phyloP scores from a whole-genome alignment of 2,329 filamentous ascomycete species.

The Phaeosphaeriaceae sp. region DNA sequence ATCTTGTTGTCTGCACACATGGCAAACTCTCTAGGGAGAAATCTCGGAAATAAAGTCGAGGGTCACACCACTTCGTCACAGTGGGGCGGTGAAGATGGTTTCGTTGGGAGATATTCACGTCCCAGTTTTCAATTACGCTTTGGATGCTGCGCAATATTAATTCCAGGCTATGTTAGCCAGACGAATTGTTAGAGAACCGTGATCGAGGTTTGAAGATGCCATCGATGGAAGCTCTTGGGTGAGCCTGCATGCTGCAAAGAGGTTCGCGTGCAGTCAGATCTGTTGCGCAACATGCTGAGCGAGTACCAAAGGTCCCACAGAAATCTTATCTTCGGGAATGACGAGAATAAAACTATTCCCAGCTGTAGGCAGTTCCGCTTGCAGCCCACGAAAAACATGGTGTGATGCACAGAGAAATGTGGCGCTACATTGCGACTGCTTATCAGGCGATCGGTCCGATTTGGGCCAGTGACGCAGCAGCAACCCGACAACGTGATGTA shows the following conservation, averaged over 20 bases:
- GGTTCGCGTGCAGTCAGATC: not conserved
- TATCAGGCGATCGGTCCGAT: slow-evolving; percentile 22
- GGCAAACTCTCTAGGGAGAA: slow-evolving; percentile 1
- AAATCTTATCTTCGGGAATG: not conserved
- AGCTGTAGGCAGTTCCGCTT: not conserved
- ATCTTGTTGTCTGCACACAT: not conserved
- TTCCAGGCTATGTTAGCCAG: not conserved
- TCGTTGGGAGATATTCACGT: slow-evolving; percentile 1
- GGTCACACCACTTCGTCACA: slow-evolving; percentile 8
- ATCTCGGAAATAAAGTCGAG: slow-evolving; percentile 12
- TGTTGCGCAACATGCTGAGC: too few species aligned
- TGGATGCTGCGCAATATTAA: not conserved
- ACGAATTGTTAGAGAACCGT: not conserved
- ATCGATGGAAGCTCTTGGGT: slow-evolving; percentile 10
- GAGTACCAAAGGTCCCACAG: not conserved
- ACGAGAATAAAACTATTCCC: not conserved
- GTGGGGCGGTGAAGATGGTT: slow-evolving; percentile 1
- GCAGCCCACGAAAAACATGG: slow-evolving; percentile 12
- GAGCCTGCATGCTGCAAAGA: not conserved
- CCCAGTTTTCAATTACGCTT: not conserved
- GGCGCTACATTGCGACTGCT: slow-evolving; percentile 28
- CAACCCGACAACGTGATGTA: slow-evolving; percentile 20
- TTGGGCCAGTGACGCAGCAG: slow-evolving; percentile 13
- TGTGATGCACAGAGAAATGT: slow-evolving; percentile 25
- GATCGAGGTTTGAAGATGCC: not conserved